Base-by-base conservation (phyloP, 192 early-diverging fungal genomes). In the Mortierella alpina region DNA sequence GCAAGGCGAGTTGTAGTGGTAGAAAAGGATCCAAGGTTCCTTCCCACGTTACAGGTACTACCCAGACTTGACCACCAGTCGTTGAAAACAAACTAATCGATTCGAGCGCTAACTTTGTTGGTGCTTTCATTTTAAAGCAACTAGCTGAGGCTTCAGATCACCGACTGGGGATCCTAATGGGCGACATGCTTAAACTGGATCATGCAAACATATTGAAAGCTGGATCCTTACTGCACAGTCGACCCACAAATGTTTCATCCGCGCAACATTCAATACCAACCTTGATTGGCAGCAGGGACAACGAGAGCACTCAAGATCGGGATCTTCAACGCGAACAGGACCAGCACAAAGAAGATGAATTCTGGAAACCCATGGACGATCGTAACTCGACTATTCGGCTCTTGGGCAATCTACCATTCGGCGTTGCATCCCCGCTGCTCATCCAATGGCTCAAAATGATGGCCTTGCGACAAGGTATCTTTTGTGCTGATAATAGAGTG, bases 321-420 rank as follows among this genome's bases (percentile, higher is more conserved):
- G n/a, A 56, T 7, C 54, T 56, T 1, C 18, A 56, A 56, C 54
- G 22, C 10, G 12, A 40, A 17, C 22, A 41, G 8, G 13, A 17
- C 49, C 23, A 44, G 22, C 44, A 58, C 31, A 31, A 31, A 31
- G 31, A 31, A 31, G 31, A 31, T 3, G 31, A 31, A 31, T 31
- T 11, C 15, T 18, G 69, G 57, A 31, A 13, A 44, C 56, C 62
- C 12, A 49, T 70, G 42, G 68, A 70, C 45, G 51, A 17, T 15
- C 64, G 5, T 51, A 74, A 59, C 31, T 18, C 59, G 17, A 72
- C 70, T 1, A 83, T 92, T 39, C 91, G 93, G 53, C 65, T 95
- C 46, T 66, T 95, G n/a, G 94, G 94, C 22, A 95, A 95, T 65
- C 63, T 95, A 41, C 94, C 94, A 7, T 95, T 95, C 70, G 91